Evolutionary conservation across 75 land plant species (phyloP), one percentile per base, ranked within the genome.

Genomic region (Pinus albicaulis): DNA sequence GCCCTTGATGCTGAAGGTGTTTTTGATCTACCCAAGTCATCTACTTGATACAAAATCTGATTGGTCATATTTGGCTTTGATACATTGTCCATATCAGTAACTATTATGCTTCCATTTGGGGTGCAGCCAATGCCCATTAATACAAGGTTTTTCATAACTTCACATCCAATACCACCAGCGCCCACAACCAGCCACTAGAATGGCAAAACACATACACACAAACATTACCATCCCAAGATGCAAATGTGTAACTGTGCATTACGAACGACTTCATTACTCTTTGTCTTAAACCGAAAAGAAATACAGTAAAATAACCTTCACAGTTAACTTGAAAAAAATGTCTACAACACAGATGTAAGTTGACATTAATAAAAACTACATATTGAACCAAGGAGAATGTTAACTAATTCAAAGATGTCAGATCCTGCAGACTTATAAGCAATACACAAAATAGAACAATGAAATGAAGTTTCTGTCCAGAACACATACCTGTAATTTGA

Each of bases 111-210:
- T 55, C 88, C 88, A 80, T 72, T 81, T 34, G 88, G 74, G 66
- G 77, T 80, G 78, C 88, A 86, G 25, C 88, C 88, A 63, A 84
- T 83, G 15, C 88, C 88, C 88, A 86, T 86, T 52, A 86, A 68
- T 22, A 84, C 83, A 14, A 85, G 62, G 63, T 84, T 85, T 71
- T 86, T 86, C 74, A 86, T 72, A 56, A 84, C 88, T 75, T 86
- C 88, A 62, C 78, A 86, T 31, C 88, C 88, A 55, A 86, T 69
- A 14, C 87, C 87, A 60, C 88, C 88, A 59, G 88, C 88, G 23
- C 88, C 88, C 17, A 86, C 87, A 68, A 86, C 88, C 64, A 86
- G 83, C 88, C 88, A 86, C 88, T 86, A 82, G 74, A 52, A 72
- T 22, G 34, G 74, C 74, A 72, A 72, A 70, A 22, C 73, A 57